Percentiles rank a stretch among this genome's conserved stretches.
Evolutionary conservation across 306 rosid species (phyloP).

Genomic region (Neltuma alba): DNA sequence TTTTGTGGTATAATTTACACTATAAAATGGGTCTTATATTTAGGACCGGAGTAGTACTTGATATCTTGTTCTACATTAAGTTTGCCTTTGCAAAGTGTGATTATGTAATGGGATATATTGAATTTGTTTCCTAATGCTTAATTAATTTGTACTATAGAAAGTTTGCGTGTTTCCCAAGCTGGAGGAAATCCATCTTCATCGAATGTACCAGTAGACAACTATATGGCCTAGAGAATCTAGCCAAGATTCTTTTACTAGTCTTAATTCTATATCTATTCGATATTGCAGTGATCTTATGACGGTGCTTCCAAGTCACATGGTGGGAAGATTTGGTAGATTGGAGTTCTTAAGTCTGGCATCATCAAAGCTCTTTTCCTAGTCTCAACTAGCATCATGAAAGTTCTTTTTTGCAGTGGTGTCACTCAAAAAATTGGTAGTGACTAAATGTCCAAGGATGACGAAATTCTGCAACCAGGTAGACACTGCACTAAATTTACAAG

Average conservation of each 20-base stretch:
- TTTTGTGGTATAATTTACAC: too few relatives aligned
- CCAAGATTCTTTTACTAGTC: background rate
- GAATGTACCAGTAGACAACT: background rate
- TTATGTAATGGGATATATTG: background rate
- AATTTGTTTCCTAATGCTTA: background rate
- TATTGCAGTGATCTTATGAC: background rate
- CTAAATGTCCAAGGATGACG: background rate
- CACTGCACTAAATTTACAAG: background rate
- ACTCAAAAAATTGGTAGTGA: background rate
- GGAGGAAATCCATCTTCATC: slow-evolving; percentile 16
- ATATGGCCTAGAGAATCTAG: slow-evolving; percentile 22
- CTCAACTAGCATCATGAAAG: too few relatives aligned
- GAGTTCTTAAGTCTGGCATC: too few relatives aligned
- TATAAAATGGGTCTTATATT: too few relatives aligned
- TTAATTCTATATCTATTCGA: background rate
- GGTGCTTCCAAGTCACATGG: slow-evolving; percentile 9
- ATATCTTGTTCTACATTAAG: background rate
- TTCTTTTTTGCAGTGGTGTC: too few relatives aligned
- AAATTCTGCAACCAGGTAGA: background rate
- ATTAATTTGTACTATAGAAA: background rate
- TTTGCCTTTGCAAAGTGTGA: background rate
- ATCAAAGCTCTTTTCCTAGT: too few relatives aligned
- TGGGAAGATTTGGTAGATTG: background rate
- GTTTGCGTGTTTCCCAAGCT: background rate
- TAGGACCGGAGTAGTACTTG: too few relatives aligned